Conservation (phyloP, 2,329 filamentous ascomycete genomes). For the Monosporascus ibericus region DNA sequence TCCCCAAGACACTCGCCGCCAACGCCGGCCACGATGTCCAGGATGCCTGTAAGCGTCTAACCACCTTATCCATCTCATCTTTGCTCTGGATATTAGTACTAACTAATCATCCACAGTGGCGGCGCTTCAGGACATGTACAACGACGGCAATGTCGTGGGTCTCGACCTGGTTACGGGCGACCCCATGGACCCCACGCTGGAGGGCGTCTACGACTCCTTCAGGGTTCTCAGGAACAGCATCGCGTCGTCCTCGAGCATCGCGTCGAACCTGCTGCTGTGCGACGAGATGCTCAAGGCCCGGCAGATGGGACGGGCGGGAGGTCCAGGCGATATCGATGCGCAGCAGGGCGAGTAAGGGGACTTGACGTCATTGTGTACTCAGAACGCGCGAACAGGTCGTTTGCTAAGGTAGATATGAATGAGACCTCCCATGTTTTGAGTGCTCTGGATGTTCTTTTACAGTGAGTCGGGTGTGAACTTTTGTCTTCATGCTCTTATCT, state of each 20-base stretch:
- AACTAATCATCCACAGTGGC: slow-evolving; percentile 54
- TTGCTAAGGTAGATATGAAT: too few relatives aligned
- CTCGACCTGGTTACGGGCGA: slow-evolving; percentile 81
- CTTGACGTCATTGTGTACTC: too few relatives aligned
- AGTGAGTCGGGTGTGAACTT: too few relatives aligned
- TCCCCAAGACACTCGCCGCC: slow-evolving; percentile 93
- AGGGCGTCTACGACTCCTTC: slow-evolving; percentile 94
- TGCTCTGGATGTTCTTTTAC: too few relatives aligned
- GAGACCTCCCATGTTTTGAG: too few relatives aligned
- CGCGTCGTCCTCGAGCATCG: slow-evolving; percentile 89
- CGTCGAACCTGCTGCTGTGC: slow-evolving; percentile 88
- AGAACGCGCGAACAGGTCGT: too few relatives aligned
- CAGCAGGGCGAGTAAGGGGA: too few relatives aligned
- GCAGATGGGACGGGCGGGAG: slow-evolving; percentile 73
- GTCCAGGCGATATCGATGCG: slow-evolving; percentile 37
- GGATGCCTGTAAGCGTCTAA: slow-evolving; percentile 67
- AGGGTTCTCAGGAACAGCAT: slow-evolving; percentile 89
- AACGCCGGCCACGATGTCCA: slow-evolving; percentile 97
- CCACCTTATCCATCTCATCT: background rate
- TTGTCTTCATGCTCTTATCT: too few relatives aligned
- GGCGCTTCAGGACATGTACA: slow-evolving; percentile 75
- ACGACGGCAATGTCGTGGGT: slow-evolving; percentile 79
- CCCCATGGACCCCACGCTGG: slow-evolving; percentile 90
- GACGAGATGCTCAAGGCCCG: slow-evolving; percentile 96
- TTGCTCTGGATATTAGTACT: background rate